Evolutionary conservation across 2,329 filamentous ascomycete genomes (phyloP).

Genomic region (Penicillium sp.): DNA sequence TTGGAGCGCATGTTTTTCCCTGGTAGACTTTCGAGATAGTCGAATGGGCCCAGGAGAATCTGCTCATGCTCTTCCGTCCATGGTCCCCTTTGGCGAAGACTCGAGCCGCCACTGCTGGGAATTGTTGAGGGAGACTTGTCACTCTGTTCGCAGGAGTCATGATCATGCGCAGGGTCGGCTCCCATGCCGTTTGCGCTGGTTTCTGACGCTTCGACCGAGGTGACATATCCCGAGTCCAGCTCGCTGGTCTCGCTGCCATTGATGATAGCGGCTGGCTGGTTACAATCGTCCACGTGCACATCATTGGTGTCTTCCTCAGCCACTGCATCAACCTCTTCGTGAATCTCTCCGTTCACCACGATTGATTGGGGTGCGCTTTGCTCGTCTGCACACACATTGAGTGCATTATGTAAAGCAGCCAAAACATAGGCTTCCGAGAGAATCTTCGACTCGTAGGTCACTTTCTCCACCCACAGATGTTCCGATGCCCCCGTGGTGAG

Average conservation of each 20-base stretch:
- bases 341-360: neutral
- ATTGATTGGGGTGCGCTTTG: neutral
- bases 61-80: slow-evolving; percentile 21
- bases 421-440: slow-evolving; percentile 23
- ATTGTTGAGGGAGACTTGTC: neutral
- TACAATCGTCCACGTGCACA: neutral
- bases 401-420: slow-evolving; percentile 18
- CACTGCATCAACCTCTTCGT: neutral
- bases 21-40: slow-evolving; percentile 40
- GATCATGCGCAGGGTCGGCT: no score
- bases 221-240: neutral
- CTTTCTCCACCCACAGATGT: slow-evolving; percentile 20
- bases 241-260: neutral
- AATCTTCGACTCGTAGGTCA: slow-evolving; percentile 16
- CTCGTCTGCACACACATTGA: neutral
- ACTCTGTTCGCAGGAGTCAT: no score
- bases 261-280: neutral
- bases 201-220: no score
- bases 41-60: slow-evolving; percentile 41
- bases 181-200: no score
- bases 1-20: slow-evolving; percentile 43
- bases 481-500: slow-evolving; percentile 4
- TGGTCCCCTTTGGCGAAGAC: neutral
- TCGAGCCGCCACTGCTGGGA: no score
- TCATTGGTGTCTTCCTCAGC: neutral